A percentile compares a stretch with the other conserved stretches of the same genome.
Evolutionary conservation across 257 asterid genomes (phyloP).

Genomic region (Phtheirospermum japonicum): DNA sequence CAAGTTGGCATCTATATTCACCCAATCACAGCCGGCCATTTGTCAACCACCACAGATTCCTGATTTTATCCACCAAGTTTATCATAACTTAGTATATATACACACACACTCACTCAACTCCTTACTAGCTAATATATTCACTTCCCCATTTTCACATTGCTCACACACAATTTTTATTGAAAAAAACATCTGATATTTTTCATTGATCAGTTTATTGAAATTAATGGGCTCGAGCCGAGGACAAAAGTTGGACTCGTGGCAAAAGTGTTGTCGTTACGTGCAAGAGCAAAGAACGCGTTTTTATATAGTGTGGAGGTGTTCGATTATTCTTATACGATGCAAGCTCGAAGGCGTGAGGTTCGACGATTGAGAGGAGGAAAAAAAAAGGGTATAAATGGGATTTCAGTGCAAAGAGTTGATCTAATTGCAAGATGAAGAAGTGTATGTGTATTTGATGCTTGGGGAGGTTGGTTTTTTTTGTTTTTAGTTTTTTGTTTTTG

Average conservation of each 20-base stretch:
- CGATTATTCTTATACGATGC: slow-evolving; percentile 52
- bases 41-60: slow-evolving; percentile 36
- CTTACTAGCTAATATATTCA: slow-evolving; percentile 13
- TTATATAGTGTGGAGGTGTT: slow-evolving; percentile 84
- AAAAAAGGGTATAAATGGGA: neutral
- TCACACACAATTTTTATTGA: neutral
- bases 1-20: slow-evolving; percentile 33
- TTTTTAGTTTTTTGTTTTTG: neutral
- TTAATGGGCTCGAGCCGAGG: slow-evolving; percentile 39
- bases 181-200: neutral
- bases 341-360: slow-evolving; percentile 42
- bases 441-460: neutral
- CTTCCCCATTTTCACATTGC: slow-evolving; percentile 13
- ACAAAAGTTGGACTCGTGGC: slow-evolving; percentile 43
- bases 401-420: slow-evolving; percentile 6
- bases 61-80: neutral
- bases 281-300: slow-evolving; percentile 78
- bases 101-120: neutral
- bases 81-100: slow-evolving; percentile 17
- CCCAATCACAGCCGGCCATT: slow-evolving; percentile 37
- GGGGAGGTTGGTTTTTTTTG: neutral
- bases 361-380: slow-evolving; percentile 35
- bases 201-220: neutral
- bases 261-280: slow-evolving; percentile 57
- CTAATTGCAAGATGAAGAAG: neutral